Evolutionary conservation across 768 basidiomycete species (phyloP), one percentile per base, ranked within the genome.

Genomic region (Psilocybe azurescens): DNA sequence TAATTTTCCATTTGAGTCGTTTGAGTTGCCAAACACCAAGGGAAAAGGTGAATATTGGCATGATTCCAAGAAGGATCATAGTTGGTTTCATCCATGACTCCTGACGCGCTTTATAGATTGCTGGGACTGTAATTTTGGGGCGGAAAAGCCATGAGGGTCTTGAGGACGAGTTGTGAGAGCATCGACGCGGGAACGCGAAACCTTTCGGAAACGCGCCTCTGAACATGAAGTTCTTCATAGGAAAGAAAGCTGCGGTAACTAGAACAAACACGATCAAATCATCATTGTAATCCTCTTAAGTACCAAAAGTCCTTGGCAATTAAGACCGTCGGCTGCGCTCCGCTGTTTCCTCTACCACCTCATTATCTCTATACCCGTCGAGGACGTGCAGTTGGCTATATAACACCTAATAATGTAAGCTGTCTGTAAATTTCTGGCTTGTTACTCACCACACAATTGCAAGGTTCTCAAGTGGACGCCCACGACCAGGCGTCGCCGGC

Each of bases 11-110:
- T 73, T 93, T 86, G 32, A 99, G 83, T 52, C 97, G 87, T 68
- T 93, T 86, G 33, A 99, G 79, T 76, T 99, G 97, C 97, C 97
- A 99, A 18, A 87, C 86, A 16, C 97, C 97, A 63, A 99, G 79
- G 14, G 83, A 90, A 66, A 95, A 94, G 0, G 95, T 94, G 71
- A 97, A 89, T 62, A 98, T 78, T 1, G 97, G 97, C 58, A 97
- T 91, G 67, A 91, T 84, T 33, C 93, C 93, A 61, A 95, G 78
- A 32, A 94, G 74, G 18, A 92, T 64, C 80, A 93, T 85, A 8
- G 89, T 87, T 1, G 91, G 89, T 47, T 78, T 91, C 14, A 90
- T 71, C 81, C 86, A 86, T 58, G 87, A 80, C 59, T 86, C 81
- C 60, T 82, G 83, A 59, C 84, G 81, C 30, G 86, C 79, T 59